These are phyloP conservation scores for Corylus americana DNA, from an alignment of 306 rosid genomes.

Conservation along the genomic window DNA sequence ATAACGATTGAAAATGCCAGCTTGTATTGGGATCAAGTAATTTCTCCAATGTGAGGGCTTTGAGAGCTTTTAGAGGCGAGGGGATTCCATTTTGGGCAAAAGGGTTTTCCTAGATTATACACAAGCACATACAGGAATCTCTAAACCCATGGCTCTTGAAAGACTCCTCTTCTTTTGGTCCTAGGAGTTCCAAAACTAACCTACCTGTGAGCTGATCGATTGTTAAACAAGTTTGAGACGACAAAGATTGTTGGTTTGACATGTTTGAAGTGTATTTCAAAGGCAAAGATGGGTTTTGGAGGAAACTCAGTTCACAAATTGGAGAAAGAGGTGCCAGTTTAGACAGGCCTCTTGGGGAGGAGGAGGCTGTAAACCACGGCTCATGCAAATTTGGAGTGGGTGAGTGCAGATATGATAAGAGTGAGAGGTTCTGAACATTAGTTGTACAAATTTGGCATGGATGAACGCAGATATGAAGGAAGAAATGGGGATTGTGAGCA, in stretches of 20 bases:
- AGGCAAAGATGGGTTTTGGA: not conserved
- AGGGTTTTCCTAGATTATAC: slow-evolving; percentile 5
- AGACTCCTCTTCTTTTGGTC: slow-evolving; percentile 11
- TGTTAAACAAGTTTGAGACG: slow-evolving; percentile 19
- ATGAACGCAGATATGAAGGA: too few relatives aligned
- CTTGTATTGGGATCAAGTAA: slow-evolving; percentile 79
- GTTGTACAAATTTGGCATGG: too few relatives aligned
- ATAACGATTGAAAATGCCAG: slow-evolving; percentile 65
- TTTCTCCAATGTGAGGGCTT: not conserved
- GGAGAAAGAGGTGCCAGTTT: too few relatives aligned
- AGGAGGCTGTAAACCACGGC: too few relatives aligned
- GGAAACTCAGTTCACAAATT: not conserved
- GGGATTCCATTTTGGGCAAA: slow-evolving; percentile 23
- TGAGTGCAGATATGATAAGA: too few relatives aligned
- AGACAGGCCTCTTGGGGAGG: too few relatives aligned
- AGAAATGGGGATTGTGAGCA: too few relatives aligned
- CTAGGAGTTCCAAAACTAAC: slow-evolving; percentile 1
- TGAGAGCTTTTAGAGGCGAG: slow-evolving; percentile 23
- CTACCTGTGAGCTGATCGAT: slow-evolving; percentile 14
- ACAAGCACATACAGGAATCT: not conserved
- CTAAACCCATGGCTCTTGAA: slow-evolving; percentile 16
- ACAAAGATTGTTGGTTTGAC: slow-evolving; percentile 5
- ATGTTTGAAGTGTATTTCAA: not conserved
- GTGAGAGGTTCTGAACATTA: too few relatives aligned
- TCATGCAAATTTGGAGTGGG: too few relatives aligned